Evolutionary conservation across 2,329 filamentous ascomycete species (phyloP).

Genomic region (Microdochium bolleyi): DNA sequence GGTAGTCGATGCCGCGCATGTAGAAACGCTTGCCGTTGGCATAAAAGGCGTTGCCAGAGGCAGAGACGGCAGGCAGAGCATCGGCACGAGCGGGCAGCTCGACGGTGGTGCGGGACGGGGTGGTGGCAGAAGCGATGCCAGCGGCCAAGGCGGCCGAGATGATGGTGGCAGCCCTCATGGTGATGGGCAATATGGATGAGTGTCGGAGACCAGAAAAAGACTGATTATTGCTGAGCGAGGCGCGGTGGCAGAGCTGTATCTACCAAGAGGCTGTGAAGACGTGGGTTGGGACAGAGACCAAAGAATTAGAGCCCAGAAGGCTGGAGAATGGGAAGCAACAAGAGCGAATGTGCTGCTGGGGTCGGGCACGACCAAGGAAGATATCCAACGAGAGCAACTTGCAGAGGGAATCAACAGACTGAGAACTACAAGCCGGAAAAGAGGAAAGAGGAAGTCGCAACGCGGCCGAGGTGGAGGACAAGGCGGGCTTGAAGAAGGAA

Average conservation of each 20-base stretch:
- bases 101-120: constrained; percentile 40
- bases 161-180: constrained; percentile 41
- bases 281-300: not conserved
- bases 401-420: not conserved
- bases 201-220: not conserved
- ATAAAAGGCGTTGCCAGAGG: constrained; percentile 54
- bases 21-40: constrained; percentile 46
- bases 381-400: not conserved
- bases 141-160: constrained; percentile 39
- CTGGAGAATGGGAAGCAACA: constrained; percentile 10
- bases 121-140: constrained; percentile 32
- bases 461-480: not conserved
- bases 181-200: constrained; percentile 15
- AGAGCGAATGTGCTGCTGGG: constrained; percentile 20
- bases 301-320: constrained; percentile 5
- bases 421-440: not conserved
- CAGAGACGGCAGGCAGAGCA: constrained; percentile 39
- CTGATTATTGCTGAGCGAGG: constrained; percentile 5
- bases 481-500: not conserved
- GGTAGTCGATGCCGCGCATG: constrained; percentile 53
- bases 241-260: no score
- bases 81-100: constrained; percentile 42
- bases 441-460: not conserved
- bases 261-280: no score
- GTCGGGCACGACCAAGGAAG: not conserved